A percentile compares a stretch with the other conserved stretches of the same genome.
These are phyloP conservation scores for Neurospora cerealis DNA, from an alignment of 495 filamentous ascomycete genomes.

Conservation along the genomic window DNA sequence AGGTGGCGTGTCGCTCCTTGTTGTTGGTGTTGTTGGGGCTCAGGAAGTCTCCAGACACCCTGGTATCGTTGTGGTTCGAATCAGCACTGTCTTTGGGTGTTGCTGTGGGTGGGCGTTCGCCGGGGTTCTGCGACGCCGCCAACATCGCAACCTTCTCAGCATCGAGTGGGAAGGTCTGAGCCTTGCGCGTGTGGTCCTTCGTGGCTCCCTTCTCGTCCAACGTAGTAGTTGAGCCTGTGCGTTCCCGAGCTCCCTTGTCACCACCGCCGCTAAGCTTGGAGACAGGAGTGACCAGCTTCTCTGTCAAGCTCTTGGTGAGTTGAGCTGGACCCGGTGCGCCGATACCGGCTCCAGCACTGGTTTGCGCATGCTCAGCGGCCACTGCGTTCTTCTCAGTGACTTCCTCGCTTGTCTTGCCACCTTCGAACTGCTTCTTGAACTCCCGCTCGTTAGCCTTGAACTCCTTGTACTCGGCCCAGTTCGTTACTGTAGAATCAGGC, in stretches of 20 bases:
- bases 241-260: not conserved
- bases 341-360: conserved; percentile 19
- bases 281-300: conserved; percentile 8
- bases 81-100: not conserved
- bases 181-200: not conserved
- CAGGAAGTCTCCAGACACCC: conserved; percentile 6
- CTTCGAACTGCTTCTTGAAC: conserved; percentile 59
- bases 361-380: conserved; percentile 2
- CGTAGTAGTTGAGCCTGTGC: not conserved
- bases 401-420: conserved; percentile 30
- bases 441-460: conserved; percentile 68
- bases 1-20: conserved; percentile 34
- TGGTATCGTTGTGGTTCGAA: not conserved
- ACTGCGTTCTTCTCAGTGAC: conserved; percentile 17
- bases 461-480: conserved; percentile 91
- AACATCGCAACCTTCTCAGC: not conserved
- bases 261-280: not conserved
- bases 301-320: conserved; percentile 4
- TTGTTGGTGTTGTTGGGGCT: conserved; percentile 7
- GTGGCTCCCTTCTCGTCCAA: conserved; percentile 14
- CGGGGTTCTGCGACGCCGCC: not conserved
- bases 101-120: not conserved
- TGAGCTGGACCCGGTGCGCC: conserved; percentile 19
- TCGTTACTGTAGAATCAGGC: conserved; percentile 89
- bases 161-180: not conserved